phyloP scores from a whole-genome alignment of 164 flowering plant genomes.

The Magnolia officinalis region DNA sequence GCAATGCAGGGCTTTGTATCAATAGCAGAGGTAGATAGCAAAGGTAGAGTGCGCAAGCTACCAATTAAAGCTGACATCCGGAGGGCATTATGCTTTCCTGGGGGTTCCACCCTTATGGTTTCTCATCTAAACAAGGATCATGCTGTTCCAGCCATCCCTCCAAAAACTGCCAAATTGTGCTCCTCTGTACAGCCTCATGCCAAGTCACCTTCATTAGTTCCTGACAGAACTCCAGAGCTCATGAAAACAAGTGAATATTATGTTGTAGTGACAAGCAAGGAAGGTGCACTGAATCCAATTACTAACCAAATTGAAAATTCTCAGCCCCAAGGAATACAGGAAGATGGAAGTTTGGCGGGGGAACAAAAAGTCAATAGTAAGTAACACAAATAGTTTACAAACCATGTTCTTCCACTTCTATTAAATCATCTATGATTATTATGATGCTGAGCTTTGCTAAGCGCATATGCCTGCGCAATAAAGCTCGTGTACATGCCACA shows the following conservation, averaged over 20 bases:
- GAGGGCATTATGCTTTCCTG: constrained; percentile 80
- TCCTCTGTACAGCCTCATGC: constrained; percentile 19
- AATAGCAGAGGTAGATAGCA: constrained; percentile 67
- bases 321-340: constrained; percentile 17
- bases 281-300: neutral
- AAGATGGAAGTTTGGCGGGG: constrained; percentile 13
- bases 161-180: constrained; percentile 14
- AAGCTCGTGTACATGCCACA: too few relatives aligned
- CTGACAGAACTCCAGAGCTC: constrained; percentile 15
- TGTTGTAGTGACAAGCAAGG: constrained; percentile 9
- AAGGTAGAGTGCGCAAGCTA: constrained; percentile 68
- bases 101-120: constrained; percentile 86
- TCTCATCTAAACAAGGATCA: constrained; percentile 52
- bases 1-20: constrained; percentile 65
- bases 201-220: constrained; percentile 17
- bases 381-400: neutral
- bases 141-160: constrained; percentile 17
- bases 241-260: constrained; percentile 10
- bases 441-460: neutral
- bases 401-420: neutral
- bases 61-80: constrained; percentile 75
- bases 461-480: too few relatives aligned
- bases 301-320: constrained; percentile 13
- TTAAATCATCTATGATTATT: neutral
- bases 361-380: constrained; percentile 22